phyloP scores from a whole-genome alignment of 345 rosid genomes.

The Syzygium aqueum region DNA sequence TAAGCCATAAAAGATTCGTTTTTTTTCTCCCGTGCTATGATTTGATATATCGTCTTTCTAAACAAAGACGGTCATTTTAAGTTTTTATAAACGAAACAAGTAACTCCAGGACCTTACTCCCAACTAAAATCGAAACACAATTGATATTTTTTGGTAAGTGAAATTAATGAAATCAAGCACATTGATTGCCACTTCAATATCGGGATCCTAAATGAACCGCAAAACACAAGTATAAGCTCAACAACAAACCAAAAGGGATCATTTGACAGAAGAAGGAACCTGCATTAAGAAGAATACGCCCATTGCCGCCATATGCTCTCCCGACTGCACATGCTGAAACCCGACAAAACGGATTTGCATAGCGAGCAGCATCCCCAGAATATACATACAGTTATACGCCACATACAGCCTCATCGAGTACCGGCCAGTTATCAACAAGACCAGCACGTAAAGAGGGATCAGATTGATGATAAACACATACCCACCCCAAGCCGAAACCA shows the following conservation, averaged over 20 bases:
- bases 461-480: constrained; percentile 94
- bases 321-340: constrained; percentile 98
- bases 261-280: constrained; percentile 23
- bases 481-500: constrained; percentile 99
- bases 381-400: constrained; percentile 86
- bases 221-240: not conserved
- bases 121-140: not conserved
- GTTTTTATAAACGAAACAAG: not conserved
- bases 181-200: not conserved
- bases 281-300: constrained; percentile 96
- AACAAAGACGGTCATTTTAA: not conserved
- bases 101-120: not conserved
- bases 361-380: constrained; percentile 93
- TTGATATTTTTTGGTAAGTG: not conserved
- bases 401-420: constrained; percentile 90
- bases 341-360: constrained; percentile 99
- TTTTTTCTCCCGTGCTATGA: not conserved
- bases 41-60: not conserved
- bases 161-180: not conserved
- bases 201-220: not conserved
- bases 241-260: not conserved
- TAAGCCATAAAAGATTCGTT: not conserved
- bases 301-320: constrained; percentile 99
- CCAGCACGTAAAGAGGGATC: constrained; percentile 93
- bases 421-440: constrained; percentile 83